A percentile compares a stretch with the other conserved stretches of the same genome.
Evolutionary conservation across 306 rosid species (phyloP).

Genomic region (Urtica urens): DNA sequence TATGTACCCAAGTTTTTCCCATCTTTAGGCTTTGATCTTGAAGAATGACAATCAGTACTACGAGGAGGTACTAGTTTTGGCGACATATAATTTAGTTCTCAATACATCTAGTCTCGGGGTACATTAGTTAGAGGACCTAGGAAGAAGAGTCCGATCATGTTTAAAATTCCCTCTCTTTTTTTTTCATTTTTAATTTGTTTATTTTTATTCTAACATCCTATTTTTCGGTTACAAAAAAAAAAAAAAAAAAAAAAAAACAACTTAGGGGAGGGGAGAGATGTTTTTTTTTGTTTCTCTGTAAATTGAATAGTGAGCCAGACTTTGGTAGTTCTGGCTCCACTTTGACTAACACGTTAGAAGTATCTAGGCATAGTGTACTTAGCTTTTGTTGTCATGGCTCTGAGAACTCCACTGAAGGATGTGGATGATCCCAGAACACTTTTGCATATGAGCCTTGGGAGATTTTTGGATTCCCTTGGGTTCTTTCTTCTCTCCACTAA

Average conservation of each 20-base stretch:
- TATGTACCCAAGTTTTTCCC: no score
- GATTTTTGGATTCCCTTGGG: conserved; percentile 96
- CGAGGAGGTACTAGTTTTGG: conserved; percentile 16
- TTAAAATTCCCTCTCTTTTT: no score
- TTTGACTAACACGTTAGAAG: conserved; percentile 36
- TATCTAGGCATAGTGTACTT: conserved; percentile 23
- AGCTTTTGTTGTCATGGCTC: conserved; percentile 38
- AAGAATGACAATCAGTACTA: no score
- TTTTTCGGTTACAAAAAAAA: no score
- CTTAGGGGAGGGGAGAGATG: conserved; percentile 43
- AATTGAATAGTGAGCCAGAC: conserved; percentile 50
- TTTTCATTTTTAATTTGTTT: no score
- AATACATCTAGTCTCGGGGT: conserved; percentile 30
- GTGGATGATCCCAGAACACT: conserved; percentile 65
- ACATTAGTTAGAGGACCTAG: conserved; percentile 14
- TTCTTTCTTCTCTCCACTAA: conserved; percentile 25
- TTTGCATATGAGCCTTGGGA: conserved; percentile 74
- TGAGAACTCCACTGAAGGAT: conserved; percentile 68
- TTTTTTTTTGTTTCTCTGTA: conserved; percentile 33
- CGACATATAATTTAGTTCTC: conserved; percentile 52
- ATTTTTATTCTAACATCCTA: no score
- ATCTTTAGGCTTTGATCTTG: no score
- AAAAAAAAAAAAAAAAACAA: no score
- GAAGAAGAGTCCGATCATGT: no score
- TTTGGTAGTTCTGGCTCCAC: conserved; percentile 63